These are phyloP conservation scores for Sarocladiaceae sp. DNA, from an alignment of 2,329 filamentous ascomycete genomes.

Conservation along the genomic window DNA sequence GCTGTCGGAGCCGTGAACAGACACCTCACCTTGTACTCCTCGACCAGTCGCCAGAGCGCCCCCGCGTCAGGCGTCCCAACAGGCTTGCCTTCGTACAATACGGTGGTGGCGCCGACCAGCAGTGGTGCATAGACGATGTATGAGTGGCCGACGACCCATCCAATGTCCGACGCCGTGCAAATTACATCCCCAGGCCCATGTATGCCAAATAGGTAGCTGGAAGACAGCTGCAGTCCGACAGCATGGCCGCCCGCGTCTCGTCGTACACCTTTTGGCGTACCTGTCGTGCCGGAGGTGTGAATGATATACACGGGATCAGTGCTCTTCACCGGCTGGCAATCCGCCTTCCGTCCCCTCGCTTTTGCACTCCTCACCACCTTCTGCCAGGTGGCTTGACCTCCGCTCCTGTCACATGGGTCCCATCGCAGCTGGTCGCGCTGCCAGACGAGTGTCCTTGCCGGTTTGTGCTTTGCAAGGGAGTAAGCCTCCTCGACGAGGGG, in stretches of 20 bases:
- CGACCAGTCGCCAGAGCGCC: constrained; percentile 80
- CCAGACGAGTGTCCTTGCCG: constrained; percentile 70
- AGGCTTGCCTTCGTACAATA: constrained; percentile 92
- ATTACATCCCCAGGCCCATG: constrained; percentile 74
- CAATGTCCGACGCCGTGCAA: constrained; percentile 76
- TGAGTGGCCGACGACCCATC: constrained; percentile 65
- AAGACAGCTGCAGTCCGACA: constrained; percentile 75
- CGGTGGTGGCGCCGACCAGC: constrained; percentile 75
- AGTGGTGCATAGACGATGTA: constrained; percentile 90
- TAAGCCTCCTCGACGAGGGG: constrained; percentile 71
- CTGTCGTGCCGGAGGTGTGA: constrained; percentile 80
- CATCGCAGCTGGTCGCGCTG: constrained; percentile 72
- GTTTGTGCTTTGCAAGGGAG: constrained; percentile 61
- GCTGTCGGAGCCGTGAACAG: constrained; percentile 86
- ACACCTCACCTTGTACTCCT: constrained; percentile 77
- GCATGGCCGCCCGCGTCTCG: constrained; percentile 81
- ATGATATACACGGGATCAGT: constrained; percentile 84
- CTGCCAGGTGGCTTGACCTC: constrained; percentile 75
- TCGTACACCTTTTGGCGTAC: constrained; percentile 74
- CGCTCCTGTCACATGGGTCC: constrained; percentile 59
- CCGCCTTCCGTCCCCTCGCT: constrained; percentile 60
- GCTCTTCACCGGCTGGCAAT: constrained; percentile 70
- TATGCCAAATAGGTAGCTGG: constrained; percentile 76
- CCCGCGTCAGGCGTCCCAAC: constrained; percentile 82
- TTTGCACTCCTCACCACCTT: constrained; percentile 64